phyloP scores from a whole-genome alignment of 306 rosid species.

The Mimosa pudica region DNA sequence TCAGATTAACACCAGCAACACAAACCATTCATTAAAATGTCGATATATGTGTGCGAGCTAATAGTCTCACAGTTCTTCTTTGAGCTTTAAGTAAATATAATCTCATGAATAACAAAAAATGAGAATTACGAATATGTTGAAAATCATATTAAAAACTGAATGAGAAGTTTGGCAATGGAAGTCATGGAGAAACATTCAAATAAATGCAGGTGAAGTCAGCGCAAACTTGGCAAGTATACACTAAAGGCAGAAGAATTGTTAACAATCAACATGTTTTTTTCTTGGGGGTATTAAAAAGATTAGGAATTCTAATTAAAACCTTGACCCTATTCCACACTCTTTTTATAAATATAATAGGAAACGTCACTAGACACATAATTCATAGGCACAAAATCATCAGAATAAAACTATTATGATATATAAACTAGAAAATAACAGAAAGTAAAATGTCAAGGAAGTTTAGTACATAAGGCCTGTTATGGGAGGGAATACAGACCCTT shows the following conservation, averaged over 20 bases:
- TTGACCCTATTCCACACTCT: neutral
- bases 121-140: too few species aligned
- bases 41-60: neutral
- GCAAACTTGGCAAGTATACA: neutral
- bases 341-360: neutral
- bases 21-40: neutral
- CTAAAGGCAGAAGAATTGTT: neutral
- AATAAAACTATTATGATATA: neutral
- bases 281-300: neutral
- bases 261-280: too few species aligned
- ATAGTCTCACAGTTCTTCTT: too few species aligned
- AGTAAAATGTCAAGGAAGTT: neutral
- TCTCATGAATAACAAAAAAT: too few species aligned
- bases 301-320: neutral
- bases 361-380: neutral
- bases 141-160: too few species aligned
- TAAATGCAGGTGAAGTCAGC: neutral
- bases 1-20: neutral
- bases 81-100: too few species aligned
- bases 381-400: neutral
- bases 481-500: constrained; percentile 15
- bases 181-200: too few species aligned
- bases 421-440: neutral
- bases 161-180: too few species aligned
- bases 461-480: neutral